Percentiles rank a stretch among this genome's conserved stretches.
These are phyloP conservation scores for Colletotrichum paranaense DNA, from an alignment of 2,329 filamentous ascomycete genomes.

Conservation along the genomic window DNA sequence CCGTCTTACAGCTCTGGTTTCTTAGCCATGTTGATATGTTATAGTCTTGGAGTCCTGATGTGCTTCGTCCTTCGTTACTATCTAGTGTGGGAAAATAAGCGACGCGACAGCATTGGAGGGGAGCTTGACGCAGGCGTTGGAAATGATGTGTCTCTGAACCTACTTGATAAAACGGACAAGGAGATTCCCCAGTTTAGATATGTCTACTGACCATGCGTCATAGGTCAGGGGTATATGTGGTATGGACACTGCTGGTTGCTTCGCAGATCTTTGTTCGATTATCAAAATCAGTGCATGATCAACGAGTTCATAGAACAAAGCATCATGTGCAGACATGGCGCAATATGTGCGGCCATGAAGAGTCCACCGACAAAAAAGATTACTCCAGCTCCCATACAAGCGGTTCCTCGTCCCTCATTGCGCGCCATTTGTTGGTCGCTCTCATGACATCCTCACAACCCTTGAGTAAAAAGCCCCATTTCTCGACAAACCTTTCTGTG, in stretches of 20 bases:
- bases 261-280: neutral
- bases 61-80: slow-evolving; percentile 39
- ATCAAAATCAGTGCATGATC: neutral
- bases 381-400: slow-evolving; percentile 26
- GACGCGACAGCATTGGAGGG: slow-evolving; percentile 27
- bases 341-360: neutral
- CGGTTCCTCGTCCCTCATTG: slow-evolving; percentile 18
- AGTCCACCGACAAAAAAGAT: neutral
- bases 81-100: slow-evolving; percentile 10
- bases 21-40: slow-evolving; percentile 55
- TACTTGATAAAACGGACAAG: slow-evolving; percentile 63
- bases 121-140: slow-evolving; percentile 39
- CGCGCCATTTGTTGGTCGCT: slow-evolving; percentile 50
- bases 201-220: slow-evolving; percentile 44
- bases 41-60: slow-evolving; percentile 53
- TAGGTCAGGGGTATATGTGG: neutral
- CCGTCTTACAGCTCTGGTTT: slow-evolving; percentile 69
- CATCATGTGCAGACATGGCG: neutral
- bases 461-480: slow-evolving; percentile 54
- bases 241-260: no score
- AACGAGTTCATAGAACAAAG: neutral
- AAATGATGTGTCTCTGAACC: slow-evolving; percentile 60
- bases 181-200: slow-evolving; percentile 67
- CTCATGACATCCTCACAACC: slow-evolving; percentile 51
- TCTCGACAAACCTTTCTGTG: slow-evolving; percentile 54